These are phyloP conservation scores for Hygrophorus pudorinus DNA, from an alignment of 768 basidiomycete genomes.

Conservation along the genomic window DNA sequence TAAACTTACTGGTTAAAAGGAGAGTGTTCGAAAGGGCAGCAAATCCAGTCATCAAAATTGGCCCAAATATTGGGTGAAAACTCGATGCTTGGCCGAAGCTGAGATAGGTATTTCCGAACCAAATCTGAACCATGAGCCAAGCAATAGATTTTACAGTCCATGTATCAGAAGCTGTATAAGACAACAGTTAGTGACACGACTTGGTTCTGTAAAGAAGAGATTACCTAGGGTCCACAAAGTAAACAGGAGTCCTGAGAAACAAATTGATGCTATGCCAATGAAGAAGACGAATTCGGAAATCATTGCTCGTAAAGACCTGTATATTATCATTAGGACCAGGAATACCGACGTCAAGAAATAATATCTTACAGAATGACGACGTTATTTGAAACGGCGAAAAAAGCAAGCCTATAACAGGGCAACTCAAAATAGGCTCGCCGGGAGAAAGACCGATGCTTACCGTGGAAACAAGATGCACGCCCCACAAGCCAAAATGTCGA, in stretches of 20 bases:
- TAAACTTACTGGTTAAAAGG: slow-evolving; percentile 63
- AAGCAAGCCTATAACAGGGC: slow-evolving; percentile 44
- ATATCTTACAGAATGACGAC: slow-evolving; percentile 61
- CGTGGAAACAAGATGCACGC: slow-evolving; percentile 26
- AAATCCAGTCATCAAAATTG: slow-evolving; percentile 70
- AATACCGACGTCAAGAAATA: neutral
- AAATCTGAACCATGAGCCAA: slow-evolving; percentile 82
- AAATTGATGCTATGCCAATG: slow-evolving; percentile 64
- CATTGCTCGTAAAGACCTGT: slow-evolving; percentile 74
- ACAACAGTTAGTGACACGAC: neutral
- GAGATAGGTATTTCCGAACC: slow-evolving; percentile 73
- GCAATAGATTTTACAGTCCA: slow-evolving; percentile 47
- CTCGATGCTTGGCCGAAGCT: slow-evolving; percentile 45
- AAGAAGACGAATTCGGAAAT: slow-evolving; percentile 72
- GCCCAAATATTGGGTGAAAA: slow-evolving; percentile 65
- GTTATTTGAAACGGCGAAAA: slow-evolving; percentile 72
- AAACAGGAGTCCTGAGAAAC: slow-evolving; percentile 69
- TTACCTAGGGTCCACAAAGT: slow-evolving; percentile 37
- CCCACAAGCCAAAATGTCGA: slow-evolving; percentile 77
- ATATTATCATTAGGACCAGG: neutral
- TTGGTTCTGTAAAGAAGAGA: slow-evolving; percentile 5
- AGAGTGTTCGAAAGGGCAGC: slow-evolving; percentile 74
- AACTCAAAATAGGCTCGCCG: too few species aligned
- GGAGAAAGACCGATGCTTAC: too few species aligned
- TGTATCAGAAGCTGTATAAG: slow-evolving; percentile 8